These are phyloP conservation scores for Berkeleyomyces rouxiae DNA, from an alignment of 2,329 filamentous ascomycete species.

Conservation along the genomic window DNA sequence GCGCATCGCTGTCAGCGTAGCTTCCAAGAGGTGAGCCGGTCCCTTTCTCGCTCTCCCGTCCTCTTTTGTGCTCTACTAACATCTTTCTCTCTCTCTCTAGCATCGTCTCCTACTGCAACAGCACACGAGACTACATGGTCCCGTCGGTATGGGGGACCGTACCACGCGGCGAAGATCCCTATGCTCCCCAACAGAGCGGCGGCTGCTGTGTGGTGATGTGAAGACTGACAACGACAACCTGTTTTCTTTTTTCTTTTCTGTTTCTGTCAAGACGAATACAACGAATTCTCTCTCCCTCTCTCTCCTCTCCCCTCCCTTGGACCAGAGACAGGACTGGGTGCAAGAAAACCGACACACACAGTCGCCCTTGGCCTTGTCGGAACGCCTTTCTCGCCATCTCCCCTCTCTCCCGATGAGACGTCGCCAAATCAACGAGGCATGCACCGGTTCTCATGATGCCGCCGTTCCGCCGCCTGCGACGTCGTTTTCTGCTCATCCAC, in stretches of 20 bases:
- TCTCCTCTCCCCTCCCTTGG: background rate
- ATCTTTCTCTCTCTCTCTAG: conserved; percentile 29
- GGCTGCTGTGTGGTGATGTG: conserved; percentile 96
- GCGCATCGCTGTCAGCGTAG: conserved; percentile 88
- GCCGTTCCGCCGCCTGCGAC: no score
- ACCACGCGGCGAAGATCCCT: conserved; percentile 93
- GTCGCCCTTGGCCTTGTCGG: no score
- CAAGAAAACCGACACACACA: no score
- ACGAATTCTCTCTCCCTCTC: background rate
- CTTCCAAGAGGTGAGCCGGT: conserved; percentile 62
- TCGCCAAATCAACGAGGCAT: no score
- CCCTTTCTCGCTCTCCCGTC: background rate
- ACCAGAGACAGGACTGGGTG: no score
- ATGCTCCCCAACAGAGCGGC: conserved; percentile 81
- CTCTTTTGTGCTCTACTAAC: background rate
- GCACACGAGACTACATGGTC: conserved; percentile 97
- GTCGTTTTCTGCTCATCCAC: no score
- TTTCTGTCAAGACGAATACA: conserved; percentile 3
- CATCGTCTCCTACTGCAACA: conserved; percentile 95
- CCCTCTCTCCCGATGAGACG: no score
- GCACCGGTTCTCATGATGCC: no score
- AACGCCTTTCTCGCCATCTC: no score
- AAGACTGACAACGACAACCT: conserved; percentile 13
- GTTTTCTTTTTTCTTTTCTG: background rate
- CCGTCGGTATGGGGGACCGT: conserved; percentile 91